Evolutionary conservation across 2,329 filamentous ascomycete species (phyloP), one percentile per base, ranked within the genome.

Genomic region (Diaporthe ilicicola): DNA sequence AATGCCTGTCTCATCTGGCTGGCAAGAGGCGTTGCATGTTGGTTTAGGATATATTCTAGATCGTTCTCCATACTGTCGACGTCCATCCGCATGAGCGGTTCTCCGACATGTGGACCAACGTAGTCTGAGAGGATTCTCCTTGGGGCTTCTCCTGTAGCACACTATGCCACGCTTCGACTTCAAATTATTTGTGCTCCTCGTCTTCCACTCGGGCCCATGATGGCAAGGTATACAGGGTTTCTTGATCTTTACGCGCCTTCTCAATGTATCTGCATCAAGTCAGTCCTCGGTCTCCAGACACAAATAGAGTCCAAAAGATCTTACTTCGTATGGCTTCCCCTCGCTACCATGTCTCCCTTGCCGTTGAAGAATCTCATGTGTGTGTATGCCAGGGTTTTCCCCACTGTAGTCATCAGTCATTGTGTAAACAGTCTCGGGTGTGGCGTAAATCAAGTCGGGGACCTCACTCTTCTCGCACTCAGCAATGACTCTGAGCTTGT

Each of bases 271-370:
- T 71, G 8, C n/a, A 32, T 22, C 9, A 15, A n/a, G 39, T 71
- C 19, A 71, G 48, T n/a, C 10, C 2, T 39, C 13, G 29, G 22
- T 17, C 37, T 19, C 39, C 8, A 59, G 59, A n/a, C 44, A 13
- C 13, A 7, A n/a, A n/a, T 12, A 22, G 6, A 55, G 37, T 12
- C 9, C 17, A 3, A n/a, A 12, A 27, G 29, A 3, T 74, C 84
- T 77, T 76, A 91, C 90, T 92, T 92, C 17, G 90, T 92, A 76
- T 92, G 90, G 74, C 89, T 91, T 53, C 90, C 90, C 56, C 90
- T 81, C 0, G 90, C 90, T 13, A 88, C 86, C 4, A 91, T 77
- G 53, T 91, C 85, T 7, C 89, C 89, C 72, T 89, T 86, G 64
- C 79, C 80, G 73, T 91, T 91, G 66, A 80, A 85, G 73, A 92